Conservation (phyloP, 2,329 filamentous ascomycete species). For the Exophiala alcalophila region DNA sequence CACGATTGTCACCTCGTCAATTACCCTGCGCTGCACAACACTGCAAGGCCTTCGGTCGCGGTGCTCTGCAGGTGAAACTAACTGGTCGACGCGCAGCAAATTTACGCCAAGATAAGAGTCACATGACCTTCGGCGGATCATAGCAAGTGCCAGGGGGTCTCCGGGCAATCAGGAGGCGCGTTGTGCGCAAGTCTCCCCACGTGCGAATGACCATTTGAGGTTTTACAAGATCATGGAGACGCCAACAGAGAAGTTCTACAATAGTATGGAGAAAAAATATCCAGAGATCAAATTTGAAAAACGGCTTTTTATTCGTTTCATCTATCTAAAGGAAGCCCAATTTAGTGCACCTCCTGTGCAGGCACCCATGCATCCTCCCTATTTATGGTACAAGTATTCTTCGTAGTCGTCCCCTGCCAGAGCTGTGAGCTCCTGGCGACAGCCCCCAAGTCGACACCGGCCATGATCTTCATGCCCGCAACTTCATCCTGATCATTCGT, state of each 20-base stretch:
- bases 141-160: too few relatives aligned
- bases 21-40: neutral
- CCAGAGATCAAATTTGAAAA: too few relatives aligned
- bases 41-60: too few relatives aligned
- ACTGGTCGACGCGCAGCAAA: neutral
- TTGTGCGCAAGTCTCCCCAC: too few relatives aligned
- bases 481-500: slow-evolving; percentile 11
- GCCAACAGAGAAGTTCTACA: too few relatives aligned
- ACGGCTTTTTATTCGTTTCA: slow-evolving; percentile 17
- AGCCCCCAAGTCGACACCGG: slow-evolving; percentile 37
- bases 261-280: too few relatives aligned
- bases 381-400: slow-evolving; percentile 21
- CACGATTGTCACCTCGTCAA: slow-evolving; percentile 8
- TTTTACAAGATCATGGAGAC: too few relatives aligned
- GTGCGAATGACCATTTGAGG: too few relatives aligned
- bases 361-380: slow-evolving; percentile 17
- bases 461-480: slow-evolving; percentile 23
- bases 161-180: too few relatives aligned
- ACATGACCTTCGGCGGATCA: too few relatives aligned
- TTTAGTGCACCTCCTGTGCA: slow-evolving; percentile 25
- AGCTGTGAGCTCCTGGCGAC: slow-evolving; percentile 43
- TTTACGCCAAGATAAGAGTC: neutral
- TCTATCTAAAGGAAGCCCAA: slow-evolving; percentile 19
- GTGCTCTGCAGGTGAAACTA: neutral
- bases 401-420: slow-evolving; percentile 31